A percentile compares a stretch with the other conserved stretches of the same genome.
These are phyloP conservation scores for Didymella exigua DNA, from an alignment of 2,329 filamentous ascomycete genomes.

Conservation along the genomic window DNA sequence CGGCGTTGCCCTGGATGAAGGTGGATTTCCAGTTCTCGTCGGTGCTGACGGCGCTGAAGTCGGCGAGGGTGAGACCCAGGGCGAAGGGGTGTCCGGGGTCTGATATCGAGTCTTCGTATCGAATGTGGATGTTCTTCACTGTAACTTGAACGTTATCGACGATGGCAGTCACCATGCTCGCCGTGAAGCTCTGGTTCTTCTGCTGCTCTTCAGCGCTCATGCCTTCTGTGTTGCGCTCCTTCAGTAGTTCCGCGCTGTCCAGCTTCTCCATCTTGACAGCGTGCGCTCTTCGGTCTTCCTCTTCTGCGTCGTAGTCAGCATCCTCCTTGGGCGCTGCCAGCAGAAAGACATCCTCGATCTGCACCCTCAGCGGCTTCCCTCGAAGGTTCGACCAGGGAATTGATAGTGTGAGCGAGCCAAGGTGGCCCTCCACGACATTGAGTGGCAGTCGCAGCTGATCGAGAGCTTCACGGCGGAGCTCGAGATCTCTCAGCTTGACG, in stretches of 20 bases:
- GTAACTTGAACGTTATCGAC: conserved; percentile 98
- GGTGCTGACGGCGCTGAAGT: conserved; percentile 96
- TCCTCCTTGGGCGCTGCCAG: conserved; percentile 95
- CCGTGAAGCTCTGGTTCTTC: conserved; percentile 96
- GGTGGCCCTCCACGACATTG: conserved; percentile 93
- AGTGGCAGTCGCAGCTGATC: conserved; percentile 96
- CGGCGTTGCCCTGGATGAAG: conserved; percentile 86
- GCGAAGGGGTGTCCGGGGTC: conserved; percentile 95
- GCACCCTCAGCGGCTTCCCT: conserved; percentile 90
- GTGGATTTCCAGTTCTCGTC: conserved; percentile 94
- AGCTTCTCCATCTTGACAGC: conserved; percentile 99
- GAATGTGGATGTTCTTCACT: conserved; percentile 97
- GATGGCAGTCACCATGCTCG: conserved; percentile 93
- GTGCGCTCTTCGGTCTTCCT: conserved; percentile 85
- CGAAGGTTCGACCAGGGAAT: conserved; percentile 98
- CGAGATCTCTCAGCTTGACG: conserved; percentile 90
- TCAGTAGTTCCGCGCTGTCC: conserved; percentile 92
- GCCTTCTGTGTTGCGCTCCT: conserved; percentile 89
- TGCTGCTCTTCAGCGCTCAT: conserved; percentile 95
- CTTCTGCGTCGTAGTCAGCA: conserved; percentile 87
- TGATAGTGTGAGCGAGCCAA: conserved; percentile 86
- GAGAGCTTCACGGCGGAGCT: conserved; percentile 91
- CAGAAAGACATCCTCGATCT: conserved; percentile 96
- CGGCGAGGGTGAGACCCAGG: conserved; percentile 86
- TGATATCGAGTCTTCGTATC: conserved; percentile 97